Evolutionary conservation across 805 yeast genomes (phyloP), one percentile per base, ranked within the genome.

Genomic region (Schwanniomyces sp.): DNA sequence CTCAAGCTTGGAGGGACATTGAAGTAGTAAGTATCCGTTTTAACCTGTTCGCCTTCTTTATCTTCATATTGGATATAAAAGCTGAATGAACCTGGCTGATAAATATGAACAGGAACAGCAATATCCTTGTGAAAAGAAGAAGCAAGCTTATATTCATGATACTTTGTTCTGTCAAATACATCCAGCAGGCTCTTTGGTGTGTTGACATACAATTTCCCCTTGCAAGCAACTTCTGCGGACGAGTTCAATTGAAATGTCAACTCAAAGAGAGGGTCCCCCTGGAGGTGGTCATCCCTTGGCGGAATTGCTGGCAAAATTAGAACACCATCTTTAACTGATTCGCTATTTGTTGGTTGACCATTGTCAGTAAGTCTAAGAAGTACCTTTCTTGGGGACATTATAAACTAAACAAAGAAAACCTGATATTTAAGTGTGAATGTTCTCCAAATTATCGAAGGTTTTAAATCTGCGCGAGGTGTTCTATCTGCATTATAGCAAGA

Each of bases 1-100:
- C 72, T 69, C 48, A 92, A 75, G 11, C 84, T 81, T 3, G 97
- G 95, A 1, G 91, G 90, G 10, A 86, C 96, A 27, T 82, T 85
- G 64, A 92, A 88, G 64, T 85, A 84, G 66, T 74, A 84, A 54
- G 79, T 76, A 29, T 84, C 70, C 0, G 96, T 84, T 1, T 80
- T 72, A 4, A 25, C 28, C 7, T 37, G 40, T 12, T 62, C 52
- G n/a, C 53, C 55, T 16, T 66, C 63, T 11, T 26, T 44, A 27
- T 57, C 61, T 29, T 74, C 69, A 61, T 84, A 91, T 9, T 85
- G 76, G 17, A 87, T 72, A 59, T 84, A 88, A 65, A 82, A 91
- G 49, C 86, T 78, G 66, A 78, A 92, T 1, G 95, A 79, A 2
- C 99, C 99, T 1, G 97, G 91, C 6, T 61, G 66, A 58, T 66